Conservation (phyloP, 179 eudicot species). For the Nepenthes alata region DNA sequence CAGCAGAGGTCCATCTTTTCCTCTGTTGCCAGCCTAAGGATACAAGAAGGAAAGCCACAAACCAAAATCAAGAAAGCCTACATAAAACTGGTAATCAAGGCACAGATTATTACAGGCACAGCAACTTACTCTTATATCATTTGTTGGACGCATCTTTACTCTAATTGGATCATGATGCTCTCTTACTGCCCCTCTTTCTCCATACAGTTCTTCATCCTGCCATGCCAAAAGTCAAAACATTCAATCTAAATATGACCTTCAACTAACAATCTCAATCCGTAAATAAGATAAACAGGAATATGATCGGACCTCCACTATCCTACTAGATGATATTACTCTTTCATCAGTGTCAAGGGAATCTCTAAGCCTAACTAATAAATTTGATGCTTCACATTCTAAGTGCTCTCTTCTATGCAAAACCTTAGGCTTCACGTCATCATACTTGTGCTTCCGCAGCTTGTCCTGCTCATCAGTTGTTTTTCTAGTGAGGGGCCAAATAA, state of each 20-base stretch:
- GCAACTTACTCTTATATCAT: constrained; percentile 38
- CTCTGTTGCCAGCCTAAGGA: constrained; percentile 45
- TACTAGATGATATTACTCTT: constrained; percentile 16
- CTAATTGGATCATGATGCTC: constrained; percentile 25
- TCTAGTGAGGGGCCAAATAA: constrained; percentile 21
- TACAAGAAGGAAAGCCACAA: constrained; percentile 5
- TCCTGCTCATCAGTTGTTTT: constrained; percentile 20
- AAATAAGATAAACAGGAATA: background rate
- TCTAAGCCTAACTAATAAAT: constrained; percentile 18
- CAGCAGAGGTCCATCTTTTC: constrained; percentile 28
- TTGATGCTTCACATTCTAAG: constrained; percentile 25
- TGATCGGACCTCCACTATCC: background rate
- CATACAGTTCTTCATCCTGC: constrained; percentile 37
- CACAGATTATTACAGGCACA: background rate
- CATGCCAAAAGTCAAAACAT: constrained; percentile 9
- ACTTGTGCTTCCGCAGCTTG: constrained; percentile 22
- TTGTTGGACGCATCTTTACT: constrained; percentile 20
- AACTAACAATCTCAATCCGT: too few relatives aligned
- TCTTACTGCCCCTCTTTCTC: constrained; percentile 22
- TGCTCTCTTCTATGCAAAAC: constrained; percentile 21
- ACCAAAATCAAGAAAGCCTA: constrained; percentile 3
- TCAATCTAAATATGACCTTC: constrained; percentile 5
- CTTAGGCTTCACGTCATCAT: constrained; percentile 19
- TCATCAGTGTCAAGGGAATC: constrained; percentile 24
- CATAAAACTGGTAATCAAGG: too few relatives aligned